A percentile compares a stretch with the other conserved stretches of the same genome.
These are phyloP conservation scores for Diplosphaera chodatii DNA, from an alignment of 139 green algal genomes.

Conservation along the genomic window DNA sequence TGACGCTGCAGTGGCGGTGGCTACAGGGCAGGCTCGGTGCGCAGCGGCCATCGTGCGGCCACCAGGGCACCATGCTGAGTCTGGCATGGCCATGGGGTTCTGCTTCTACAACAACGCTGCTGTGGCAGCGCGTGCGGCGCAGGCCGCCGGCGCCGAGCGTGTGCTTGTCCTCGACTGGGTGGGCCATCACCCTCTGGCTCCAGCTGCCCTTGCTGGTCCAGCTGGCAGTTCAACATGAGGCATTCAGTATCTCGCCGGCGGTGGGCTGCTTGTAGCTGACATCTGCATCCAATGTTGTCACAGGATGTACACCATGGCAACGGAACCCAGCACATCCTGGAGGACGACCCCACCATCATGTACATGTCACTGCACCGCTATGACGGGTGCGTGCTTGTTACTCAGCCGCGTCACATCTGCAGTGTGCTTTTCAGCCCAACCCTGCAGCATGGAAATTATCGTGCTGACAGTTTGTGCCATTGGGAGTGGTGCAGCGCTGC, in stretches of 20 bases:
- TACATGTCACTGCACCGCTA: constrained; percentile 66
- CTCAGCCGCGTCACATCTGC: too few relatives aligned
- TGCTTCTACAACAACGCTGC: constrained; percentile 77
- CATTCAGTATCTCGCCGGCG: too few relatives aligned
- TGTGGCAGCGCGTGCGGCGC: constrained; percentile 40
- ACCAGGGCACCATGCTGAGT: constrained; percentile 50
- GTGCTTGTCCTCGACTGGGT: constrained; percentile 53
- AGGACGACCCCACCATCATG: constrained; percentile 45
- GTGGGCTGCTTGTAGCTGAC: too few relatives aligned
- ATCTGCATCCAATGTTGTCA: too few relatives aligned
- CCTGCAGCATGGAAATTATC: too few relatives aligned
- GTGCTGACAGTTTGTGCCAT: too few relatives aligned
- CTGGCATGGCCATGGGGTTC: constrained; percentile 50
- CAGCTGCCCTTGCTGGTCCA: too few relatives aligned
- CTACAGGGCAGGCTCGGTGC: constrained; percentile 22
- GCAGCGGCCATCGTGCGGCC: constrained; percentile 44
- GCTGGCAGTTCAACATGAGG: too few relatives aligned
- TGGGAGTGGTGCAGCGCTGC: too few relatives aligned
- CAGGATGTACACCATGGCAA: constrained; percentile 32
- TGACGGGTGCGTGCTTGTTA: constrained; percentile 34
- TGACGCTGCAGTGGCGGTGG: constrained; percentile 45
- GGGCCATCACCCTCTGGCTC: too few relatives aligned
- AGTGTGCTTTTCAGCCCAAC: too few relatives aligned
- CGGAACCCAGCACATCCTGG: constrained; percentile 56
- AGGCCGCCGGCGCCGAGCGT: constrained; percentile 26